A percentile compares a stretch with the other conserved stretches of the same genome.
These are phyloP conservation scores for Penicillium sp. DNA, from an alignment of 2,329 filamentous ascomycete genomes.

Conservation along the genomic window DNA sequence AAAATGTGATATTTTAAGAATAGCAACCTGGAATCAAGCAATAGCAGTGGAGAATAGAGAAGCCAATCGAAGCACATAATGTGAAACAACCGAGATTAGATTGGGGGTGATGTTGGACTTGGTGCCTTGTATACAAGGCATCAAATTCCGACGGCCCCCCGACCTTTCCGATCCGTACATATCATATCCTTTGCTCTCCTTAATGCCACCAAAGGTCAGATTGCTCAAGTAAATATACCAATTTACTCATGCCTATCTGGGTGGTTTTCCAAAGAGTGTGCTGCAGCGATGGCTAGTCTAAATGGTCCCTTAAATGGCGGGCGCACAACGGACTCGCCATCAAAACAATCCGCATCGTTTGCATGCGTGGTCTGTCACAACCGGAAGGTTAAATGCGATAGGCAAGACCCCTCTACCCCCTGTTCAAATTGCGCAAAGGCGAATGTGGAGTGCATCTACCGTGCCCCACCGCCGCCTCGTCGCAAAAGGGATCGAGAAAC, in stretches of 20 bases:
- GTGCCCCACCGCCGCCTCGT: slow-evolving; percentile 26
- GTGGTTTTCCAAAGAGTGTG: not conserved
- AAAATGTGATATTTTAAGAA: not conserved
- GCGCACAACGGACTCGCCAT: slow-evolving; percentile 21
- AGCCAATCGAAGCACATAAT: not conserved
- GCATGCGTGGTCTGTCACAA: slow-evolving; percentile 42
- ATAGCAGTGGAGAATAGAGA: not conserved
- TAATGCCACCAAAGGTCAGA: not conserved
- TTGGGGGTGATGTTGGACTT: not conserved
- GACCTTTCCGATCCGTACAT: not conserved
- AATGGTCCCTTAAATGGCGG: not conserved
- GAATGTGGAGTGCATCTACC: slow-evolving; percentile 38
- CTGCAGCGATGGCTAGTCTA: slow-evolving; percentile 3
- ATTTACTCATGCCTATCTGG: not conserved
- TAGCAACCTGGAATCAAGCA: not conserved
- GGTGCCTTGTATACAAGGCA: not conserved
- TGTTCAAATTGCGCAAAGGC: slow-evolving; percentile 50
- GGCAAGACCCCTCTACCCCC: slow-evolving; percentile 43
- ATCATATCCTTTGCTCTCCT: not conserved
- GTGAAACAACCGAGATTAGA: slow-evolving; percentile 3
- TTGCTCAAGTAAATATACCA: not conserved
- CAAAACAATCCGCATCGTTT: slow-evolving; percentile 14
- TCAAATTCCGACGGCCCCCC: no score
- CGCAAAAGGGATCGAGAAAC: slow-evolving; percentile 26
- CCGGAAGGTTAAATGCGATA: slow-evolving; percentile 48